phyloP scores from a whole-genome alignment of 805 yeast species.

The Wickerhamomyces bisporus region DNA sequence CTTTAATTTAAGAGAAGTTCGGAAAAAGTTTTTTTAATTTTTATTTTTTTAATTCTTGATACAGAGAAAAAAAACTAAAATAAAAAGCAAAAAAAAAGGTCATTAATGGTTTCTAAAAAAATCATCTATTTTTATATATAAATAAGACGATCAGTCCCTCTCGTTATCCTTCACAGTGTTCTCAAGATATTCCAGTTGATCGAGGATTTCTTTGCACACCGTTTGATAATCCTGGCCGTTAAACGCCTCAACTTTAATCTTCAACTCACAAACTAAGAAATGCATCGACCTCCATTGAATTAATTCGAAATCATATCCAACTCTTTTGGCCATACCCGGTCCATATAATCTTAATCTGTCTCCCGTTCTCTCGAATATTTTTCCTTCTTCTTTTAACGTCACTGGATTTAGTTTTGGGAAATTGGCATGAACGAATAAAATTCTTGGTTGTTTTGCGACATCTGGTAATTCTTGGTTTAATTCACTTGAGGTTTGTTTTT shows the following conservation, averaged over 20 bases:
- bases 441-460: constrained; percentile 23
- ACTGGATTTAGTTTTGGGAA: constrained; percentile 65
- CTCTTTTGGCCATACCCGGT: constrained; percentile 43
- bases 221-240: constrained; percentile 34
- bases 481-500: constrained; percentile 10
- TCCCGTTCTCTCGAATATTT: constrained; percentile 37
- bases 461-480: constrained; percentile 13
- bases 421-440: constrained; percentile 59
- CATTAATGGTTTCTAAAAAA: too few relatives aligned
- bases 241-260: constrained; percentile 40
- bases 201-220: constrained; percentile 45
- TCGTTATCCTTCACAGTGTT: constrained; percentile 34
- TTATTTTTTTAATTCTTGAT: not conserved
- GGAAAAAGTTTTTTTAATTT: too few relatives aligned
- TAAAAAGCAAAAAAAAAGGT: not conserved
- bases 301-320: constrained; percentile 54
- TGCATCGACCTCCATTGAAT: constrained; percentile 58
- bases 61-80: not conserved
- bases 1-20: too few relatives aligned
- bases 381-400: constrained; percentile 38
- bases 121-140: too few relatives aligned
- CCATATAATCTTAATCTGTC: constrained; percentile 55
- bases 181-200: constrained; percentile 40
- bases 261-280: constrained; percentile 46
- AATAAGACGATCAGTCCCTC: too few relatives aligned